These are phyloP conservation scores for Cordia subcordata DNA, from an alignment of 257 asterid genomes.

Conservation along the genomic window DNA sequence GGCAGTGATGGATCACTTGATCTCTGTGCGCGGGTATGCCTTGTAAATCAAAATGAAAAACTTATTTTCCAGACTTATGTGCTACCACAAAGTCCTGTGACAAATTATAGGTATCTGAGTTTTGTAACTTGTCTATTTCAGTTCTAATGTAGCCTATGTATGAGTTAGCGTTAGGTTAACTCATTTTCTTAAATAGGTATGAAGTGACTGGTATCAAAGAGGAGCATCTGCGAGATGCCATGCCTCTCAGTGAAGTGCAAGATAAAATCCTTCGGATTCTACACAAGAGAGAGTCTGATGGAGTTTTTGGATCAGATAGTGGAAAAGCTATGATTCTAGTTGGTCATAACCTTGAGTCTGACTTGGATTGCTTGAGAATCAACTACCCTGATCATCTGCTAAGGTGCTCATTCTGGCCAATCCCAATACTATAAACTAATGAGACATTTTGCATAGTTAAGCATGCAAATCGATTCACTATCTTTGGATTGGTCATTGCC, in stretches of 20 bases:
- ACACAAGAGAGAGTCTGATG: slow-evolving; percentile 41
- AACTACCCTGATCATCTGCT: slow-evolving; percentile 46
- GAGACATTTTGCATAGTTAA: too few relatives aligned
- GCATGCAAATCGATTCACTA: too few relatives aligned
- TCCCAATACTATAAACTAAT: neutral
- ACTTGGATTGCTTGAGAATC: slow-evolving; percentile 36
- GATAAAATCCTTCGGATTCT: slow-evolving; percentile 40
- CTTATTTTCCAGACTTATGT: slow-evolving; percentile 41
- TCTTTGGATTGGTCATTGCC: too few relatives aligned
- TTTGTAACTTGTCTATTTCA: slow-evolving; percentile 2
- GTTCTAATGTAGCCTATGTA: slow-evolving; percentile 4
- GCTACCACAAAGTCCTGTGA: slow-evolving; percentile 38
- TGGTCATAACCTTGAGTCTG: slow-evolving; percentile 43
- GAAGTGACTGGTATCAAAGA: slow-evolving; percentile 50
- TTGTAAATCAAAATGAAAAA: slow-evolving; percentile 44
- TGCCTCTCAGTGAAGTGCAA: slow-evolving; percentile 48
- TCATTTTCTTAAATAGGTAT: slow-evolving; percentile 26
- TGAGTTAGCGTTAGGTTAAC: neutral
- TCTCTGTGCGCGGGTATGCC: slow-evolving; percentile 51
- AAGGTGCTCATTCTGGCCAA: slow-evolving; percentile 27
- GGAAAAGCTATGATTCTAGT: slow-evolving; percentile 48
- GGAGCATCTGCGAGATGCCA: slow-evolving; percentile 46
- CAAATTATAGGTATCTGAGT: slow-evolving; percentile 41
- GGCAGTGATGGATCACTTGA: slow-evolving; percentile 57
- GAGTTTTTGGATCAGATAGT: slow-evolving; percentile 32